Percentiles rank a stretch among this genome's conserved stretches.
Conservation (phyloP, 805 yeast genomes). For the Myxozyma monticola region DNA sequence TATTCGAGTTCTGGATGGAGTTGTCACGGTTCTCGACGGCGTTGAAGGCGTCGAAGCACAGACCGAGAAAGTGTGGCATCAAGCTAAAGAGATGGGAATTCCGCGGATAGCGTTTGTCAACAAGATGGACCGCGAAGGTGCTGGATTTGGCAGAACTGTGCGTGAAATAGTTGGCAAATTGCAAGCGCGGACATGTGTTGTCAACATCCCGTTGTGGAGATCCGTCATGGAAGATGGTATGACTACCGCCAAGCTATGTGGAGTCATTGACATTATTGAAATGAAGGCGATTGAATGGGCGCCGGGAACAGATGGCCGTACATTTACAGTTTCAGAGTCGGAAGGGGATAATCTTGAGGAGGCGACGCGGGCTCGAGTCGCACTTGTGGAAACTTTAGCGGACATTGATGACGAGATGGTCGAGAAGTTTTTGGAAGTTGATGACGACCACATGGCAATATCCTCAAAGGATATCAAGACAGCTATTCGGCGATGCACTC, state of each 20-base stretch:
- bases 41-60: constrained; percentile 99
- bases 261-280: constrained; percentile 74
- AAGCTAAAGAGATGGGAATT: constrained; percentile 63
- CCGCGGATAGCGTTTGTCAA: constrained; percentile 83
- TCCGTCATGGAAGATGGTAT: constrained; percentile 13
- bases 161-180: constrained; percentile 76
- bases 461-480: constrained; percentile 53
- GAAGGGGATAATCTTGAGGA: constrained; percentile 47
- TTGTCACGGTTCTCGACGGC: constrained; percentile 87
- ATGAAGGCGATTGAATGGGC: constrained; percentile 55
- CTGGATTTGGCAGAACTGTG: constrained; percentile 89
- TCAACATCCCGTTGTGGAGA: constrained; percentile 63
- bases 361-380: constrained; percentile 60
- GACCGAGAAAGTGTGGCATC: constrained; percentile 95
- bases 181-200: constrained; percentile 67
- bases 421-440: constrained; percentile 73
- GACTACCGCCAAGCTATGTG: constrained; percentile 52
- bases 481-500: constrained; percentile 66
- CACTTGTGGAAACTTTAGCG: constrained; percentile 79
- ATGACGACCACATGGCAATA: constrained; percentile 59
- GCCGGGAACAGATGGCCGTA: constrained; percentile 48
- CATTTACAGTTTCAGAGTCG: constrained; percentile 40
- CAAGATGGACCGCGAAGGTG: constrained; percentile 96
- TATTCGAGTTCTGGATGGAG: constrained; percentile 88
- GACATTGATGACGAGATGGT: constrained; percentile 78